Evolutionary conservation across 140 eudicot genomes (phyloP).

Genomic region (Ambrosia hybrid): DNA sequence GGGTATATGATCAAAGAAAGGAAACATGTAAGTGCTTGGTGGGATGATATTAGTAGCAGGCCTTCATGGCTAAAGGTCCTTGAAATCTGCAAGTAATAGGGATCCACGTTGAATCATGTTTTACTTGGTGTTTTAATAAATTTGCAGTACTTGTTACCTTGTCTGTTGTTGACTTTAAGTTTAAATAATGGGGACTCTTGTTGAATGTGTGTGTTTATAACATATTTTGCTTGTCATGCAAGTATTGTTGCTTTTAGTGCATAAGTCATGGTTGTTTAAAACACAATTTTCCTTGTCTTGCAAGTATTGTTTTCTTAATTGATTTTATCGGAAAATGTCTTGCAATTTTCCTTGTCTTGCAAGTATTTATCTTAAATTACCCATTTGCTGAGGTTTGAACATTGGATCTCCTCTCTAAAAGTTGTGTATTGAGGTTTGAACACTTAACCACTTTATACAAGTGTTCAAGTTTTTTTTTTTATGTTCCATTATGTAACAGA

Average conservation of each 20-base stretch:
- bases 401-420: too few relatives aligned
- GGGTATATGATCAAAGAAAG: constrained; percentile 53
- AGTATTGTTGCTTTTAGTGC: background rate
- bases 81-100: constrained; percentile 28
- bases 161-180: background rate
- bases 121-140: background rate
- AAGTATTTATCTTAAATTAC: too few relatives aligned
- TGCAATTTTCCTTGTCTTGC: too few relatives aligned
- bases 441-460: too few relatives aligned
- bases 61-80: constrained; percentile 62
- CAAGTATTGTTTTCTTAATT: background rate
- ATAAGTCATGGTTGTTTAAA: background rate
- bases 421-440: too few relatives aligned
- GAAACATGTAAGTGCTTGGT: constrained; percentile 61
- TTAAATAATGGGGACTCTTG: constrained; percentile 9
- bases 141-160: background rate
- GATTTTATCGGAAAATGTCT: too few relatives aligned
- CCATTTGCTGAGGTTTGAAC: too few relatives aligned
- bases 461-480: too few relatives aligned
- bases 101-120: background rate
- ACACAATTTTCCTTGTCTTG: background rate
- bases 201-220: background rate
- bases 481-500: too few relatives aligned
- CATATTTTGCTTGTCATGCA: background rate
- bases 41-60: constrained; percentile 62